Percentiles rank a stretch among this genome's conserved stretches.
Evolutionary conservation across 768 basidiomycete species (phyloP).

Genomic region (Tricholoma matsutake): DNA sequence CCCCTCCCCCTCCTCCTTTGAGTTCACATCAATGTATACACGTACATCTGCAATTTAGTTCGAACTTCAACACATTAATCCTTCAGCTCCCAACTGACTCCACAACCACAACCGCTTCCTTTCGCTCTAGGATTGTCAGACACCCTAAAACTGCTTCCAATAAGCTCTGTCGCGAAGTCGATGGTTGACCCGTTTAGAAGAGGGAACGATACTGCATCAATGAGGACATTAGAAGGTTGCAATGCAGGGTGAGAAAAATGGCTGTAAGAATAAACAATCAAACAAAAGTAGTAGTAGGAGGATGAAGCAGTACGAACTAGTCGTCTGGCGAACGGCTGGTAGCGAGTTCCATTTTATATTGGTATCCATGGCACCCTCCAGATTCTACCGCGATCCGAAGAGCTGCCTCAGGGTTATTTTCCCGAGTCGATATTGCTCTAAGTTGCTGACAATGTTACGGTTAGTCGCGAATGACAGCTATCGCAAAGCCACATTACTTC

Average conservation of each 20-base stretch:
- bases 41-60: neutral
- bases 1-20: neutral
- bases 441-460: slow-evolving; percentile 61
- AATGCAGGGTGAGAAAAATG: slow-evolving; percentile 70
- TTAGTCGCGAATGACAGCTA: neutral
- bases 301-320: slow-evolving; percentile 59
- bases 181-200: slow-evolving; percentile 87
- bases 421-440: slow-evolving; percentile 58
- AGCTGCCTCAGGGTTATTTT: slow-evolving; percentile 61
- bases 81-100: slow-evolving; percentile 93
- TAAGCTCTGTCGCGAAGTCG: slow-evolving; percentile 91
- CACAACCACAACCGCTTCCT: slow-evolving; percentile 90
- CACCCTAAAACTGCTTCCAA: slow-evolving; percentile 87
- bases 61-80: slow-evolving; percentile 20
- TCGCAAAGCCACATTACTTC: slow-evolving; percentile 45
- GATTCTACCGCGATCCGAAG: slow-evolving; percentile 85
- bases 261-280: slow-evolving; percentile 33
- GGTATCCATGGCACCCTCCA: slow-evolving; percentile 97
- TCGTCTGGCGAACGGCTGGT: slow-evolving; percentile 63
- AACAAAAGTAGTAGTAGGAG: neutral
- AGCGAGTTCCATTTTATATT: slow-evolving; percentile 89
- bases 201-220: slow-evolving; percentile 83
- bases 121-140: slow-evolving; percentile 87
- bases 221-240: slow-evolving; percentile 70
- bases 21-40: neutral